Evolutionary conservation across 805 yeast genomes (phyloP), one percentile per base, ranked within the genome.

Genomic region (Saccharomycopsis sp.): DNA sequence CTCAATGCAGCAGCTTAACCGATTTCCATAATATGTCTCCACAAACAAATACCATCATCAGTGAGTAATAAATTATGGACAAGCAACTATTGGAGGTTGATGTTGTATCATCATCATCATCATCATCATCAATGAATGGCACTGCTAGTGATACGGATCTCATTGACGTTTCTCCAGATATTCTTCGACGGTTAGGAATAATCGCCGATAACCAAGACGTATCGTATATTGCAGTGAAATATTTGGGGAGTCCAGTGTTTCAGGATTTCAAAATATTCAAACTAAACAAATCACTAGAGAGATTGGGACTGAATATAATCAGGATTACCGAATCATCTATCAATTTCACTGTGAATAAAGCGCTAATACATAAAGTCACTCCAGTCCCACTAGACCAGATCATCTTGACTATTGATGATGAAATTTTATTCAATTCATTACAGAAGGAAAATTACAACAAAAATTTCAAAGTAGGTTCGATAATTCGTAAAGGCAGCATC

Each of bases 401-500:
- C 6, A 48, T 60, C 9, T 29, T 60, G 2, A 51, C 58, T 1
- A 50, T 60, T 19, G 53, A 53, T 2, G 55, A 54, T 26, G 32
- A 47, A 3, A 58, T 55, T 38, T 31, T 51, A 1, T 40, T 58
- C 29, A 45, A 24, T 5, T 39, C 39, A 1, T 41, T 33, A 6
- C 26, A 51, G 24, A 47, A 48, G 4, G 21, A 44, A 46, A 7
- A 17, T 53, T 3, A 38, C 54, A 3, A 52, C 53, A 34, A 56
- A 53, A 29, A 28, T 51, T 55, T 16, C 50, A 34, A 28, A 24
- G 63, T 31, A 60, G 64, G 47, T 40, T 62, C 21, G 56, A 56
- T 23, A 54, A 66, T 54, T 1, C 54, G 59, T 2, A 58, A 67
- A 11, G 61, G 64, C 20, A 61, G 67, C 24, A 71, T 66, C 38